Evolutionary conservation across 2,329 filamentous ascomycete species (phyloP).

Genomic region (Ceratocystis harringtonii): DNA sequence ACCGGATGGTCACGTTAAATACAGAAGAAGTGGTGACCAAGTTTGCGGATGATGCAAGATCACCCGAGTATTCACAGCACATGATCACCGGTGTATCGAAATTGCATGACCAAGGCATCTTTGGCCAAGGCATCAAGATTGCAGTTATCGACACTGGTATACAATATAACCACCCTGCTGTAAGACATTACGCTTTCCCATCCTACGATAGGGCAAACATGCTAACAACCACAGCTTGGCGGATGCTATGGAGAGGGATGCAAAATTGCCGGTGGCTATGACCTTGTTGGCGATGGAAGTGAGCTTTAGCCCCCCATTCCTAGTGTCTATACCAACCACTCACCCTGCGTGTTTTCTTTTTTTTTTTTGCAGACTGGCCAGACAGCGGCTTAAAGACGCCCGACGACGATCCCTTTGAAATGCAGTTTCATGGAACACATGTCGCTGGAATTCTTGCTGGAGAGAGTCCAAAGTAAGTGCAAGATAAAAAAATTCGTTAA

Average conservation of each 20-base stretch:
- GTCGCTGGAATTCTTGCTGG: constrained; percentile 23
- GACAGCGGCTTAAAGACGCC: constrained; percentile 24
- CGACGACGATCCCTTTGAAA: constrained; percentile 35
- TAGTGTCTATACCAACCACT: not conserved
- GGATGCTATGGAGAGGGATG: constrained; percentile 28
- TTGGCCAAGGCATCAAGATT: constrained; percentile 27
- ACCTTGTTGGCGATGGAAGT: constrained; percentile 24
- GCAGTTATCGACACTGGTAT: constrained; percentile 30
- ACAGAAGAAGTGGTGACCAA: not conserved
- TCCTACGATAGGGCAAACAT: not conserved
- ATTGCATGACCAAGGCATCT: constrained; percentile 26
- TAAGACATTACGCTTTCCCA: constrained; percentile 1
- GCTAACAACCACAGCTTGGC: constrained; percentile 23
- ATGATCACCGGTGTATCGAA: constrained; percentile 28
- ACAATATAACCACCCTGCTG: constrained; percentile 26
- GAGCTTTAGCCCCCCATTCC: not conserved
- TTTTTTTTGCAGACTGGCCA: constrained; percentile 5
- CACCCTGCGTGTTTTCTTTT: not conserved
- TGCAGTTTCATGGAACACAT: constrained; percentile 27
- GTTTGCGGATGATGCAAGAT: constrained; percentile 8
- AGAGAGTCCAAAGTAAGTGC: constrained; percentile 26
- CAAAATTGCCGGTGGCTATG: constrained; percentile 27
- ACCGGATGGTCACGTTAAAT: constrained; percentile 31
- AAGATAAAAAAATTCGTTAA: constrained; percentile 24
- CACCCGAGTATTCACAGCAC: constrained; percentile 26